Conservation (phyloP, 805 yeast species). For the Torulaspora gathmanii region DNA sequence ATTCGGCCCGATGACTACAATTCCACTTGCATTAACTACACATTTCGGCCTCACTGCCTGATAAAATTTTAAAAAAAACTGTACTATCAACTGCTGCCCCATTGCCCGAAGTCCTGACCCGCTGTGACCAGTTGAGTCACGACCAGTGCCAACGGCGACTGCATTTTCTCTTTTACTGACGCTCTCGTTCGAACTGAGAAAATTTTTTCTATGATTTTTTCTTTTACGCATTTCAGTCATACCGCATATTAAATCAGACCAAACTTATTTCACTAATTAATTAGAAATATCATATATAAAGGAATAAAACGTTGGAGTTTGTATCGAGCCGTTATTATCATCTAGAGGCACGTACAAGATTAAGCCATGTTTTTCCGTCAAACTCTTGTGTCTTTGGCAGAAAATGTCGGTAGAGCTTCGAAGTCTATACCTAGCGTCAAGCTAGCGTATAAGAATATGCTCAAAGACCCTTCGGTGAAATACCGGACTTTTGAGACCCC, state of each 20-base stretch:
- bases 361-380: constrained; percentile 13
- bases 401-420: constrained; percentile 17
- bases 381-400: constrained; percentile 20
- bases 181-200: background rate
- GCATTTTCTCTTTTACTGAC: background rate
- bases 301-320: too few relatives aligned
- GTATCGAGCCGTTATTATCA: too few relatives aligned
- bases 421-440: constrained; percentile 33
- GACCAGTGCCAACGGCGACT: background rate
- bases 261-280: background rate
- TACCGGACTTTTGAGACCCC: constrained; percentile 55
- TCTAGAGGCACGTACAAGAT: background rate
- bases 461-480: constrained; percentile 62
- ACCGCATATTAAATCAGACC: background rate
- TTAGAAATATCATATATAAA: too few relatives aligned
- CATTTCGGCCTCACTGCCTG: too few relatives aligned
- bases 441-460: constrained; percentile 47
- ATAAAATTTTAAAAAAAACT: too few relatives aligned
- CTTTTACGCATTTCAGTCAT: constrained; percentile 1
- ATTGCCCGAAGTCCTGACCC: too few relatives aligned
- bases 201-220: background rate
- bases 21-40: too few relatives aligned
- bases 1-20: too few relatives aligned
- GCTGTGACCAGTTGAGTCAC: too few relatives aligned
- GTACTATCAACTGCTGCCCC: too few relatives aligned